These are phyloP conservation scores for Aquilaria sinensis DNA, from an alignment of 345 rosid genomes.

Conservation along the genomic window DNA sequence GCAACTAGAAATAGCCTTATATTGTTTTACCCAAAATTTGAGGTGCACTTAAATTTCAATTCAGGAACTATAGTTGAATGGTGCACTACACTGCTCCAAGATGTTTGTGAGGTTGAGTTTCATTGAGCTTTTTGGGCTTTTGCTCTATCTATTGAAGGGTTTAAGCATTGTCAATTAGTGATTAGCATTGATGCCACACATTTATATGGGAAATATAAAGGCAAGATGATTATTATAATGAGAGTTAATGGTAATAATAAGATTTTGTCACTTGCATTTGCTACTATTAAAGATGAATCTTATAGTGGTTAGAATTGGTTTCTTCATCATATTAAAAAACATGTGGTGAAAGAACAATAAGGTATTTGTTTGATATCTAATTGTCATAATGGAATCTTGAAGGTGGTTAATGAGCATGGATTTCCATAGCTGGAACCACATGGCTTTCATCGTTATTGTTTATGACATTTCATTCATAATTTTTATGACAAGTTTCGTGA, in stretches of 20 bases:
- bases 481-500: not conserved
- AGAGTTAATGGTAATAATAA: not conserved
- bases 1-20: not conserved
- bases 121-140: not conserved
- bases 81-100: not conserved
- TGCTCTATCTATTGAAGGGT: not conserved
- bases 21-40: not conserved
- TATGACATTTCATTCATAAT: not conserved
- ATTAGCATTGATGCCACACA: not conserved
- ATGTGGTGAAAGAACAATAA: too few species aligned
- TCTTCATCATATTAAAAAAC: too few species aligned
- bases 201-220: not conserved
- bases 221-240: not conserved
- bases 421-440: not conserved
- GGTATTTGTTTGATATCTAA: not conserved
- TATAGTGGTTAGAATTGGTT: not conserved
- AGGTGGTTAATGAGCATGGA: not conserved
- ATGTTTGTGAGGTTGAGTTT: not conserved
- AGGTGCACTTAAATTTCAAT: not conserved
- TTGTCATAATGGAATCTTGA: not conserved
- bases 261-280: not conserved
- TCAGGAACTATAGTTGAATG: slow-evolving; percentile 1
- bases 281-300: not conserved
- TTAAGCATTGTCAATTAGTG: not conserved
- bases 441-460: slow-evolving; percentile 6